Base-by-base conservation (phyloP, 2,329 filamentous ascomycete genomes). In the Stachybotrys echinatus region DNA sequence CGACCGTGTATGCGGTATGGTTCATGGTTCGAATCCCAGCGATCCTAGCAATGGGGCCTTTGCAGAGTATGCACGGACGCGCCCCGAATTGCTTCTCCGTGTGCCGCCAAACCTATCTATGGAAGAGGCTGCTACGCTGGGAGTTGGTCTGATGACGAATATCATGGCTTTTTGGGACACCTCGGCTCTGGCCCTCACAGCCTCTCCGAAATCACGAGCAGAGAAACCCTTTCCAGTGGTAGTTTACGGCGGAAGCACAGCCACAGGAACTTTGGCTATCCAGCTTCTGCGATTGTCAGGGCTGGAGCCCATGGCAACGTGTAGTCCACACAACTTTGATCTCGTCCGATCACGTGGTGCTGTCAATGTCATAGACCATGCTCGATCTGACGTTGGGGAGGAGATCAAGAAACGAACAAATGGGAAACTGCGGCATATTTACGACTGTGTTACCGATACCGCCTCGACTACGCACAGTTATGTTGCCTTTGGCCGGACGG, bases 291-390 rank as follows among this genome's bases (percentile, higher is more conserved):
- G 42, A 12, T 10, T 45, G 20, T 21, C 19, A n/a, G 44, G 44
- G 5, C 23, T 46, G n/a, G n/a, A 8, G 6, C 23, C 48, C 6
- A 45, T 51, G 6, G 20, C 49, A 12, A 49, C 49, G 4, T 51
- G 40, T 34, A 40, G 54, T 10, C 58, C 64, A 2, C 52, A 54
- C 20, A 74, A 75, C 56, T 64, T 65, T 40, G 67, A 63, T 2
- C 66, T 72, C 6, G 65, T 74, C 22, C 62, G 63, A 47, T 58
- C 56, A 0, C 64, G 67, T n/a, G 75, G 75, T 12, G 74, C 74
- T 1, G 67, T 67, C 12, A 58, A 57, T 1, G 64, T 59, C 17
- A 74, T 76, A 50, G 71, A 79, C 61, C 73, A 78, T 57, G 58
- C 58, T 21, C 47, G 57, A 12, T 48, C 54, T 1, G 55, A 49